These are phyloP conservation scores for Metarhizium sp. DNA, from an alignment of 2,329 filamentous ascomycete genomes.

Conservation along the genomic window DNA sequence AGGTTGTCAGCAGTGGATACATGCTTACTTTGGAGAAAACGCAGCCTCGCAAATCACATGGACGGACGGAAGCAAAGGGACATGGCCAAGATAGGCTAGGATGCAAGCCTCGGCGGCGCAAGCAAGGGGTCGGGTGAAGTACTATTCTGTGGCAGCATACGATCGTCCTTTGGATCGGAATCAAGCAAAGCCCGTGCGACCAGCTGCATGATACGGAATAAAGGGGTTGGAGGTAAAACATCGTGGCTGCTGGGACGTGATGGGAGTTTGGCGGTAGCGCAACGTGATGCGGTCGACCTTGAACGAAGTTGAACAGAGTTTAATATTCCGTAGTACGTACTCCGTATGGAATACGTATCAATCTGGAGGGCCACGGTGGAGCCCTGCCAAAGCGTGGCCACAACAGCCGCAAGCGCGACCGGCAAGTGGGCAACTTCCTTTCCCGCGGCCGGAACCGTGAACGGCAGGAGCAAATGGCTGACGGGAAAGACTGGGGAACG, in stretches of 20 bases:
- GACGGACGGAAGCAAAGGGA: neutral
- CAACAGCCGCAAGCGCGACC: constrained; percentile 4
- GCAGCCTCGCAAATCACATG: neutral
- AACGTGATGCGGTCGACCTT: neutral
- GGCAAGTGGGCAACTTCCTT: constrained; percentile 1
- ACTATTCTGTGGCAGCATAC: neutral
- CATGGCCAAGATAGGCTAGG: neutral
- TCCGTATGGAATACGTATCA: neutral
- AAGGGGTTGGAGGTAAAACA: neutral
- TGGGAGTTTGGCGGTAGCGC: neutral
- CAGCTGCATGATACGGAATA: neutral
- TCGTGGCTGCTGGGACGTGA: neutral
- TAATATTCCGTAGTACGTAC: neutral
- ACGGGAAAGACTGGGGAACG: neutral
- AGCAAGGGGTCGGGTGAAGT: neutral
- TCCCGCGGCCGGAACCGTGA: neutral
- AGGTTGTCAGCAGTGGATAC: neutral
- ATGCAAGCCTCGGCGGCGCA: neutral
- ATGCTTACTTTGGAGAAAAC: neutral
- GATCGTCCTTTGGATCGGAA: neutral
- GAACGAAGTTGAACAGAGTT: constrained; percentile 3
- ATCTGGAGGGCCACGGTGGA: constrained; percentile 1
- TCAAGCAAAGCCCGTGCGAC: neutral
- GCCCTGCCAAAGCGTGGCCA: neutral
- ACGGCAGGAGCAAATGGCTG: neutral